phyloP scores from a whole-genome alignment of 148 eudicot species.

The Vaccinium myrtillus region DNA sequence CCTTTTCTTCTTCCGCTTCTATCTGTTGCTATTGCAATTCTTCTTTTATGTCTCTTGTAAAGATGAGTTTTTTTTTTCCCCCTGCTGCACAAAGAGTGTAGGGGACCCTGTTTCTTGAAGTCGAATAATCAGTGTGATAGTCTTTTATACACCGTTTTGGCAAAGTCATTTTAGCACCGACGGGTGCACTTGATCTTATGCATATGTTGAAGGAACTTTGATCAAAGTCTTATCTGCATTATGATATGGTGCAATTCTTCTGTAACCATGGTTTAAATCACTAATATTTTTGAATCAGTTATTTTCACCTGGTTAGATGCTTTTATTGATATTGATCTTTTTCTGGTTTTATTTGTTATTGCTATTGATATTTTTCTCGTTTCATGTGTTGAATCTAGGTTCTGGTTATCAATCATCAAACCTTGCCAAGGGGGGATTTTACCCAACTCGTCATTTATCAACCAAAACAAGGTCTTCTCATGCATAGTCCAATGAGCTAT shows the following conservation, averaged over 20 bases:
- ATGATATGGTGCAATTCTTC: too few relatives aligned
- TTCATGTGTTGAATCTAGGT: constrained; percentile 49
- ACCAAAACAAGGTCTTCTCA: constrained; percentile 44
- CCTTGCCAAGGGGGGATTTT: constrained; percentile 31
- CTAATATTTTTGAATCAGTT: background rate
- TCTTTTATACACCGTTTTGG: background rate
- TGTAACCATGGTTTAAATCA: too few relatives aligned
- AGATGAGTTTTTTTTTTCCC: too few relatives aligned
- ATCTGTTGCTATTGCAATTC: background rate
- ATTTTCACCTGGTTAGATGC: background rate
- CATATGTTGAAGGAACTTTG: background rate
- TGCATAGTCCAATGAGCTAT: constrained; percentile 45
- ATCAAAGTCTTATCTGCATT: background rate
- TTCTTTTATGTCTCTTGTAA: background rate
- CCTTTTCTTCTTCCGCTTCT: background rate
- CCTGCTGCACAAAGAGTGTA: background rate
- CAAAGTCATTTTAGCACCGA: background rate
- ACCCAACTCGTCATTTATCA: constrained; percentile 43
- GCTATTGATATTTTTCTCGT: background rate
- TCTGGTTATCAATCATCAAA: constrained; percentile 48
- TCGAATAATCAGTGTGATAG: background rate
- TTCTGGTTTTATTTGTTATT: background rate
- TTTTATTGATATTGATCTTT: background rate
- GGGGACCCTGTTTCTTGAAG: background rate
- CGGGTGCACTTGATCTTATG: background rate